Percentiles rank a stretch among this genome's conserved stretches.
These are phyloP conservation scores for Calonectria pseudoturangicola DNA, from an alignment of 2,329 filamentous ascomycete species.

Conservation along the genomic window DNA sequence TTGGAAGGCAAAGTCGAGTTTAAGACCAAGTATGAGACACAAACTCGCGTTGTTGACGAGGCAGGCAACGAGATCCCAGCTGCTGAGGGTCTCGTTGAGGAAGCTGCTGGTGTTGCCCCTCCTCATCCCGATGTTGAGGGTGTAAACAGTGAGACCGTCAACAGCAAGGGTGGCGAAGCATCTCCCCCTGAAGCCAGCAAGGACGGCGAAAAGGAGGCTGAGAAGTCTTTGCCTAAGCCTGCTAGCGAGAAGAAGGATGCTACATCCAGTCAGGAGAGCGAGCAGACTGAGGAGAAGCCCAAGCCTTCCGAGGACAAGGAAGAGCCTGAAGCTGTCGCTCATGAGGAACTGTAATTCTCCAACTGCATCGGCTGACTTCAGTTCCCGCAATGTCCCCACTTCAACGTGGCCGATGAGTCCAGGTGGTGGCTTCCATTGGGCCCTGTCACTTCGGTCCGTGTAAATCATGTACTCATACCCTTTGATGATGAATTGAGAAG, in stretches of 20 bases:
- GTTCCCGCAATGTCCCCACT: slow-evolving; percentile 8
- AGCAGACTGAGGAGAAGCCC: slow-evolving; percentile 68
- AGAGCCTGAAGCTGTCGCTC: slow-evolving; percentile 68
- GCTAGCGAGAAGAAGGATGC: slow-evolving; percentile 79
- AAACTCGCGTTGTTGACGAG: slow-evolving; percentile 87
- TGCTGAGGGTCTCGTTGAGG: slow-evolving; percentile 62
- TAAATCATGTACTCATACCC: slow-evolving; percentile 55
- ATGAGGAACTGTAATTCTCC: slow-evolving; percentile 38
- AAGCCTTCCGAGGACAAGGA: slow-evolving; percentile 77
- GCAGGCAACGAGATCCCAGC: slow-evolving; percentile 83
- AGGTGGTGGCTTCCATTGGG: background rate
- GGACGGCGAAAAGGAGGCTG: slow-evolving; percentile 76
- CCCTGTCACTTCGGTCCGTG: slow-evolving; percentile 39
- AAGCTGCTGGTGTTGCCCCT: slow-evolving; percentile 69
- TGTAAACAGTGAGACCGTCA: slow-evolving; percentile 74
- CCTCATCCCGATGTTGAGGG: slow-evolving; percentile 78
- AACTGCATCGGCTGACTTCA: background rate
- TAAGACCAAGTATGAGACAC: slow-evolving; percentile 96
- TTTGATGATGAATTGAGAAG: slow-evolving; percentile 52
- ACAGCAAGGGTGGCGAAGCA: slow-evolving; percentile 59
- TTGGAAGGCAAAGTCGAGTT: slow-evolving; percentile 96
- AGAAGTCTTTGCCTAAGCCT: slow-evolving; percentile 74
- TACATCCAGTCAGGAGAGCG: slow-evolving; percentile 56
- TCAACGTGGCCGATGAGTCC: slow-evolving; percentile 20
- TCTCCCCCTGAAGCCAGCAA: slow-evolving; percentile 69